A percentile compares a stretch with the other conserved stretches of the same genome.
Evolutionary conservation across 495 filamentous ascomycete species (phyloP).

Genomic region (Aspergillus kassunensis): DNA sequence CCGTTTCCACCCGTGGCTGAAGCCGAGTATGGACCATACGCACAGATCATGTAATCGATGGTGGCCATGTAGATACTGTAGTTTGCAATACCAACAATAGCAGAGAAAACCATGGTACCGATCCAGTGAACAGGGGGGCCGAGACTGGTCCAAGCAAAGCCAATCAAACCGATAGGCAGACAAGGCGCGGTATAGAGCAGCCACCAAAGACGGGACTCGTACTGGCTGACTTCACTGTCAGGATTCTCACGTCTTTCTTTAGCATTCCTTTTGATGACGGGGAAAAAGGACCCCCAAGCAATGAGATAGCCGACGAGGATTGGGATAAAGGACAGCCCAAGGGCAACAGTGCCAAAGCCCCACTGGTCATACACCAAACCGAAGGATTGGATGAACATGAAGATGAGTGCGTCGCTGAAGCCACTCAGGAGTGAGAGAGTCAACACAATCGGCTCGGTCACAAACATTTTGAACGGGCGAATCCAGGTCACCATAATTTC

Average conservation of each 20-base stretch:
- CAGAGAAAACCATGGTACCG: slow-evolving; percentile 57
- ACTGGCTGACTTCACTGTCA: slow-evolving; percentile 51
- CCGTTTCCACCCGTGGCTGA: slow-evolving; percentile 71
- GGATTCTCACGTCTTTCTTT: slow-evolving; percentile 44
- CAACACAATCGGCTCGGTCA: slow-evolving; percentile 60
- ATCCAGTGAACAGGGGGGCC: slow-evolving; percentile 62
- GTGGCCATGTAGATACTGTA: slow-evolving; percentile 71
- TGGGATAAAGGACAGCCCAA: slow-evolving; percentile 55
- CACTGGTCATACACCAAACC: slow-evolving; percentile 56
- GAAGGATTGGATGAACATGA: slow-evolving; percentile 65
- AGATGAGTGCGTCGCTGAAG: slow-evolving; percentile 61
- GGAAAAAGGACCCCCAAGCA: slow-evolving; percentile 52
- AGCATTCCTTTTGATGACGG: slow-evolving; percentile 50
- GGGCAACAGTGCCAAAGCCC: slow-evolving; percentile 46
- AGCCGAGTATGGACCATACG: slow-evolving; percentile 68
- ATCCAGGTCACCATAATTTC: slow-evolving; percentile 54
- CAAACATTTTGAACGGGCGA: slow-evolving; percentile 60
- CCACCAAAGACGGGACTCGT: slow-evolving; percentile 59
- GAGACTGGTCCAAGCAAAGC: slow-evolving; percentile 61
- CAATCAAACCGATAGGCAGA: slow-evolving; percentile 57
- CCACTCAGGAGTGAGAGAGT: slow-evolving; percentile 54
- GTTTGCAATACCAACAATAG: slow-evolving; percentile 66
- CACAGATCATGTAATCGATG: slow-evolving; percentile 71
- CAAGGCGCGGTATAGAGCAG: slow-evolving; percentile 55
- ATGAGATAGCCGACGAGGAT: slow-evolving; percentile 60